Base-by-base conservation (phyloP, 257 asterid genomes). In the Salvia hispanica region DNA sequence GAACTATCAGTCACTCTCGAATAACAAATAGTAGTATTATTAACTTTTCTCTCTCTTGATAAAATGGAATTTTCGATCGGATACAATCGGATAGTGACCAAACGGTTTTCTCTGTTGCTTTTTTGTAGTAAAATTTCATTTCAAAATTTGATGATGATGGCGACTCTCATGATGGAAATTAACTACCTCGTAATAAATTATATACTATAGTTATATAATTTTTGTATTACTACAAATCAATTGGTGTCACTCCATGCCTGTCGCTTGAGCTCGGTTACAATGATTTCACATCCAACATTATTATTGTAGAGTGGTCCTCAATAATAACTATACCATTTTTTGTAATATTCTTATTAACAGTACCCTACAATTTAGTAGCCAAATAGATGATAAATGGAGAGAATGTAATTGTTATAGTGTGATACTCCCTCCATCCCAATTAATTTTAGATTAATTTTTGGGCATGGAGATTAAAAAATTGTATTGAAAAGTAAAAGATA, bases 231-330 rank as follows among this genome's bases (percentile, higher is more conserved):
- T 9, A 9, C 40, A 52, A 53, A 39, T 18, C 61, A 62, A 69
- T 69, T 40, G 47, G 37, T 62, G 58, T 69, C 50, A 8, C 50
- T 9, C 67, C 71, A 74, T 57, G 71, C 67, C 48, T 48, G 71
- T 74, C 67, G 75, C 72, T 69, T 67, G 61, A 43, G 46, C 66
- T 55, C 28, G 50, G 47, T 62, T 54, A 62, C 67, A 74, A 55
- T 69, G 15, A 69, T 69, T 45, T 45, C 75, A 69, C 62, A 56
- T 74, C 72, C 79, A 68, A 53, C 46, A 34, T 47, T 64, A 45
- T 62, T 68, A 40, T 51, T 16, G 8, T 40, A 4, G 40, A 21
- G 47, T 74, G 74, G 74, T 62, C 74, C 74, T 51, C 36, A 36
- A 59, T 39, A 50, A 50, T 50, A 25, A 25, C 31, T 25, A 25